Evolutionary conservation across 495 filamentous ascomycete species (phyloP), one percentile per base, ranked within the genome.

Genomic region (Astrocystis sublimbata): DNA sequence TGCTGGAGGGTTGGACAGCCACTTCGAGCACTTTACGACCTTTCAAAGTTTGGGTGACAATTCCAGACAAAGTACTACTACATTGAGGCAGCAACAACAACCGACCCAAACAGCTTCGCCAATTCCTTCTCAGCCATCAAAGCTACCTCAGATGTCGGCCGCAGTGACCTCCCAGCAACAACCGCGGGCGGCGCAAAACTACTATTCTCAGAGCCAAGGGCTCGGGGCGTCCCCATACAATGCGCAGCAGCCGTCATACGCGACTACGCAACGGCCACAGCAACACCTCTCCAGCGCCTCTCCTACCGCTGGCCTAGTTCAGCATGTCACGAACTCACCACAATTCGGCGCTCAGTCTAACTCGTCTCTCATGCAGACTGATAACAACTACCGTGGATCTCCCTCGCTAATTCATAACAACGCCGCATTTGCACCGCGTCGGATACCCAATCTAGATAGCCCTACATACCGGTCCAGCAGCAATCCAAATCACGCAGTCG

Each of bases 251-350:
- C 45, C 52, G 19, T 17, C 64, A 17, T 79, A 79, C 35, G 61
- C 71, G 19, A 63, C 74, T 3, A 73, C 76, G 23, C 76, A 75
- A 58, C 76, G 78, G n/a, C 73, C 78, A 46, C 75, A 76, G 41
- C 77, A 76, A 28, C 76, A 79, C 53, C 68, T 79, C 30, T 66
- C 65, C 40, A 75, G 72, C 7, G 71, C 68, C 17, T 72, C 76
- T 28, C 60, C 75, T 21, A 69, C 64, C 15, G 69, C 71, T 1
- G 62, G 58, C 13, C 70, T 72, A 28, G 61, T 71, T 41, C 69
- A 76, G 13, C 78, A 79, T 35, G 67, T 73, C 38, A 68, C 78
- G 19, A 78, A 78, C 43, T 75, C 78, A 30, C 73, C 77, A 13
- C 78, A 79, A 40, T 81, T 79, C 52, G 66, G 71, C n/a, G 43